Conservation (phyloP, 2,329 filamentous ascomycete species). For the Cladophialophora immunda region DNA sequence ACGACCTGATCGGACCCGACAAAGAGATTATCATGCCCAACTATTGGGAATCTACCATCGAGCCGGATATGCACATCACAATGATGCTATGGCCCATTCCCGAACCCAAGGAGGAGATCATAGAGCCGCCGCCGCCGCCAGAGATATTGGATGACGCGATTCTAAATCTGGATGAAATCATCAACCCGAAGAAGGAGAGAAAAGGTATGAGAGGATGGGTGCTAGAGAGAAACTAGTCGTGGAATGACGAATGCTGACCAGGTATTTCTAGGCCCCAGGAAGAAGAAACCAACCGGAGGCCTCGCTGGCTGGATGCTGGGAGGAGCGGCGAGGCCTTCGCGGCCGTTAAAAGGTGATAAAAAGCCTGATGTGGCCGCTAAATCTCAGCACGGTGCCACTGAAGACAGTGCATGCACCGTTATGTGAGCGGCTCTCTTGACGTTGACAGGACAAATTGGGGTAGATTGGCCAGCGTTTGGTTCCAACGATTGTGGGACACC, state of each 20-base stretch:
- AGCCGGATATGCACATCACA: constrained; percentile 77
- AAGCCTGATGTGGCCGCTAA: constrained; percentile 51
- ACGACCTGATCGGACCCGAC: constrained; percentile 80
- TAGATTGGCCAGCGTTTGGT: constrained; percentile 25
- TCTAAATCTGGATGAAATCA: constrained; percentile 31
- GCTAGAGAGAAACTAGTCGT: not conserved
- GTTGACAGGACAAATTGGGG: constrained; percentile 23
- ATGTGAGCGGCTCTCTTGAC: constrained; percentile 42
- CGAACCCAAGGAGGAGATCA: constrained; percentile 49
- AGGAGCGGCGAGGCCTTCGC: constrained; percentile 34
- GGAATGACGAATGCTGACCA: constrained; percentile 2
- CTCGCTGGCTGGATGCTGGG: constrained; percentile 58
- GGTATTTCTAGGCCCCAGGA: constrained; percentile 23
- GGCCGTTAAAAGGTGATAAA: constrained; percentile 57
- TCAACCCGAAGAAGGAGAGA: constrained; percentile 33
- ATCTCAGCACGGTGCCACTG: constrained; percentile 43
- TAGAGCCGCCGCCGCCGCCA: constrained; percentile 22
- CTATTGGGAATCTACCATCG: constrained; percentile 81
- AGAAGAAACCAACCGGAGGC: constrained; percentile 41
- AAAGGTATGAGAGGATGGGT: constrained; percentile 32
- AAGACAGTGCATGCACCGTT: constrained; percentile 44
- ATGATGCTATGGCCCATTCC: constrained; percentile 74
- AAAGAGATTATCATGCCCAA: constrained; percentile 83
- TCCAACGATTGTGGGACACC: constrained; percentile 22
- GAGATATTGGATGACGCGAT: constrained; percentile 36